Evolutionary conservation across 208 protist species (phyloP), one percentile per base, ranked within the genome.

Genomic region (Entamoeba histolytica): DNA sequence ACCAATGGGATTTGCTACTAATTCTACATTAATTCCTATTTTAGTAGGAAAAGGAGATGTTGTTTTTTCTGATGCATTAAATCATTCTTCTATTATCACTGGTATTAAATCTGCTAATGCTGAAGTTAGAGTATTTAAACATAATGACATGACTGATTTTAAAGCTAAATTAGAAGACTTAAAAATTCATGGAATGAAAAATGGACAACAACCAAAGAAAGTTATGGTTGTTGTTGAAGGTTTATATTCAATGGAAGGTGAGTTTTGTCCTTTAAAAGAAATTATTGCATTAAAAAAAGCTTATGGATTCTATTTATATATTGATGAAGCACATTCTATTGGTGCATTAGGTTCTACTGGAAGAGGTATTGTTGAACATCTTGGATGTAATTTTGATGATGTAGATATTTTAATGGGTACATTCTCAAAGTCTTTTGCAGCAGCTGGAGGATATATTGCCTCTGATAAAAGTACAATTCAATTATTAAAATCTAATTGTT

Each of bases 321-420:
- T 98, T 35, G 97, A 98, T 92, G 97, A 98, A 93, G 97, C 97
- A 1, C 97, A 97, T 93, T 96, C 95, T 49, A 97, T 97, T 94
- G 97, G 97, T 55, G 96, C 96, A 0, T 44, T 98, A 4, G 97
- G 97, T 5, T n/a, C 28, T 10, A 95, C 10, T 51, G 96, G 96
- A 23, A 57, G 96, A 47, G 97, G 97, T 47, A 93, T 97, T 3
- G 91, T 94, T 61, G 96, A 97, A 31, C 94, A 96, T 55, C 96
- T 52, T 50, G 95, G 94, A 15, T 49, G 73, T 31, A 78, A 19
- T 28, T 92, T 94, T 73, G 69, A 78, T 1, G 95, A 97, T 49
- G 94, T 97, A 15, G 97, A 97, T 92, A 95, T 97, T 47, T 94
- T 97, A 39, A 97, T 97, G 97, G 97, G 97, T 49, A 97, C 97